phyloP scores from a whole-genome alignment of 2,329 filamentous ascomycete species.

The Chaetomium sp. region DNA sequence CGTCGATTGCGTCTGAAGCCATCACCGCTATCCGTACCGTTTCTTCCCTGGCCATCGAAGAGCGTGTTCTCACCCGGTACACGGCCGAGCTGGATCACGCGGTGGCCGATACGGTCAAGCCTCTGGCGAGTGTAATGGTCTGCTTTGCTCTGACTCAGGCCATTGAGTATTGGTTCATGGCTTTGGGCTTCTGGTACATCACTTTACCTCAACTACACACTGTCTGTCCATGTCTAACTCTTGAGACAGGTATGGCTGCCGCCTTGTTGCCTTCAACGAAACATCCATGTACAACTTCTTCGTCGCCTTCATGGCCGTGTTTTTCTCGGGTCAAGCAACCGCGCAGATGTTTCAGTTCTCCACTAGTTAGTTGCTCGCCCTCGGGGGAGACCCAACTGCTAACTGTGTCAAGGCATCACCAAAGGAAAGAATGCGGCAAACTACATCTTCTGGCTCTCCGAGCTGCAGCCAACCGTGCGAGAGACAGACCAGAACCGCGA shows the following conservation, averaged over 20 bases:
- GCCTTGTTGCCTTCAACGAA: conserved; percentile 43
- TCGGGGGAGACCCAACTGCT: conserved; percentile 23
- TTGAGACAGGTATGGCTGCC: conserved; percentile 40
- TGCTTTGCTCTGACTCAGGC: conserved; percentile 44
- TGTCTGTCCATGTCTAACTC: background rate
- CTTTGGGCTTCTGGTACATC: conserved; percentile 45
- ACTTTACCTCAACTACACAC: background rate
- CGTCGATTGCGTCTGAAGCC: conserved; percentile 48
- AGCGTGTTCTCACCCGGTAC: conserved; percentile 41
- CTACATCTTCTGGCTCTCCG: conserved; percentile 53
- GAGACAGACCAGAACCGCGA: conserved; percentile 47
- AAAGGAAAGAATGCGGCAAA: conserved; percentile 53
- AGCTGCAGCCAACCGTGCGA: conserved; percentile 45
- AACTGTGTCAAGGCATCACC: conserved; percentile 45
- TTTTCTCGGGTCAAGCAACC: conserved; percentile 49
- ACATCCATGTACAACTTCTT: conserved; percentile 49
- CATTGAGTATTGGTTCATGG: conserved; percentile 47
- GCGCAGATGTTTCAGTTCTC: conserved; percentile 50
- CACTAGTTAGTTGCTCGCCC: conserved; percentile 39
- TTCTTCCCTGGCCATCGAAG: conserved; percentile 33
- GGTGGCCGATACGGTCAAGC: conserved; percentile 34
- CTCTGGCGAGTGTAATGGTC: conserved; percentile 40
- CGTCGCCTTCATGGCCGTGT: conserved; percentile 54
- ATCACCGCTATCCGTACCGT: conserved; percentile 35
- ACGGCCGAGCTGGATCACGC: conserved; percentile 40